Evolutionary conservation across 352 stramenopile genomes (phyloP).

Genomic region (Pythium scleroteichum): DNA sequence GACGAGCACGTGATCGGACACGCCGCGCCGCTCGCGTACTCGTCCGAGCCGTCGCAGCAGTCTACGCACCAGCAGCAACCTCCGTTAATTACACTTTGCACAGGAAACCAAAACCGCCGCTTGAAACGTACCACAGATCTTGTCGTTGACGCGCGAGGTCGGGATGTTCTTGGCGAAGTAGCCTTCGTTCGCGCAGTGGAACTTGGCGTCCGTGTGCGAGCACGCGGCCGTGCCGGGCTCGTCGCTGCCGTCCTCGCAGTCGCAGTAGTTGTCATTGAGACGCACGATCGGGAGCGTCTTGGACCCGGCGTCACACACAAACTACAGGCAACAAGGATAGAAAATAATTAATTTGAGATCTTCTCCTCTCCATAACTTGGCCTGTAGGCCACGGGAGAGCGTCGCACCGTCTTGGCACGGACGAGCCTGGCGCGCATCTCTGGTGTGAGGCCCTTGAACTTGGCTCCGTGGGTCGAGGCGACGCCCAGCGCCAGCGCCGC

Average conservation of each 20-base stretch:
- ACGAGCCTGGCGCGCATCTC: constrained; percentile 18
- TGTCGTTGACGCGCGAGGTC: constrained; percentile 74
- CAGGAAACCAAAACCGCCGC: too few species aligned
- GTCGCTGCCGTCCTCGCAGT: constrained; percentile 90
- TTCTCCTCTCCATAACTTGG: background rate
- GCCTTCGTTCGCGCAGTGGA: constrained; percentile 77
- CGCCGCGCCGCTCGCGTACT: constrained; percentile 61
- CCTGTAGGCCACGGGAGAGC: background rate
- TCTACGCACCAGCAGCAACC: constrained; percentile 46
- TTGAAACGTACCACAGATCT: constrained; percentile 68
- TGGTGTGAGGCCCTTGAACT: constrained; percentile 25
- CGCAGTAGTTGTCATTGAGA: constrained; percentile 95
- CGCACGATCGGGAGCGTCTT: constrained; percentile 49
- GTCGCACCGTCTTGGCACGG: constrained; percentile 19
- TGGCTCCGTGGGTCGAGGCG: background rate
- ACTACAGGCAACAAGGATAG: constrained; percentile 34
- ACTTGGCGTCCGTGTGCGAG: constrained; percentile 51
- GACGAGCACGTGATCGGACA: constrained; percentile 47
- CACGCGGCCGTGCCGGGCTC: constrained; percentile 89
- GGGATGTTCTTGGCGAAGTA: constrained; percentile 64
- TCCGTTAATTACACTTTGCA: background rate
- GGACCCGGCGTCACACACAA: constrained; percentile 67
- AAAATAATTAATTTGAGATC: background rate
- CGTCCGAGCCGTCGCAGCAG: constrained; percentile 82
- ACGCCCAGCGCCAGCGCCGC: background rate